A percentile compares a stretch with the other conserved stretches of the same genome.
phyloP scores from a whole-genome alignment of 164 flowering plant genomes.

The Vitis cinerea region DNA sequence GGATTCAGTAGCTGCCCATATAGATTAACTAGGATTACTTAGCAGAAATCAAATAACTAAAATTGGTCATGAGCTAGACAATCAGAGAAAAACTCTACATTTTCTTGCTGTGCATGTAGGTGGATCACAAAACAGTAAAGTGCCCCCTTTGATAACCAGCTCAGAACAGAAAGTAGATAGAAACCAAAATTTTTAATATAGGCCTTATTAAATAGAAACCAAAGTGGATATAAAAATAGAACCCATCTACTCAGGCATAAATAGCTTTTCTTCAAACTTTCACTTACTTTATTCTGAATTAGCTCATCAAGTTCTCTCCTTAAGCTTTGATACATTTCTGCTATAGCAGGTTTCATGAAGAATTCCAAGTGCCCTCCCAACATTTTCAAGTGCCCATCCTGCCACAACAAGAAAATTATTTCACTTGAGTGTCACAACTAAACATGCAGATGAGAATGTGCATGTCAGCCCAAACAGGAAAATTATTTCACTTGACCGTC shows the following conservation, averaged over 20 bases:
- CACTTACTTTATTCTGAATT: constrained; percentile 71
- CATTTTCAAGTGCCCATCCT: constrained; percentile 96
- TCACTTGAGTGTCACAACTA: not conserved
- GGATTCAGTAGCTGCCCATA: constrained; percentile 65
- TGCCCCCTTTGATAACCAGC: not conserved
- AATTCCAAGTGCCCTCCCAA: constrained; percentile 90
- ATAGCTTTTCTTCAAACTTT: not conserved
- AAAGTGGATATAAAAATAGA: no score
- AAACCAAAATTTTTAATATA: no score
- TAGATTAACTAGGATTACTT: not conserved
- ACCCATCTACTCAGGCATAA: not conserved
- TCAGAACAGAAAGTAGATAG: not conserved
- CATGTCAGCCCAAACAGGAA: not conserved
- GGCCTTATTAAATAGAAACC: no score
- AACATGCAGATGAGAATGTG: not conserved
- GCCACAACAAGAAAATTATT: constrained; percentile 11
- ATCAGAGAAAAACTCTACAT: not conserved
- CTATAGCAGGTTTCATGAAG: constrained; percentile 72
- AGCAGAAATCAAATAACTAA: not conserved
- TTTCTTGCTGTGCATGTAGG: not conserved
- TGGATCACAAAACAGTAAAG: not conserved
- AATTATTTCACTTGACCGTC: not conserved
- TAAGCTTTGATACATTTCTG: constrained; percentile 53
- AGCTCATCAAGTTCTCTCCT: constrained; percentile 77
- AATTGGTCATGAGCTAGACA: not conserved